A percentile compares a stretch with the other conserved stretches of the same genome.
Evolutionary conservation across 1,284 basidiomycete genomes (phyloP).

Genomic region (Boletellus deceptivus): DNA sequence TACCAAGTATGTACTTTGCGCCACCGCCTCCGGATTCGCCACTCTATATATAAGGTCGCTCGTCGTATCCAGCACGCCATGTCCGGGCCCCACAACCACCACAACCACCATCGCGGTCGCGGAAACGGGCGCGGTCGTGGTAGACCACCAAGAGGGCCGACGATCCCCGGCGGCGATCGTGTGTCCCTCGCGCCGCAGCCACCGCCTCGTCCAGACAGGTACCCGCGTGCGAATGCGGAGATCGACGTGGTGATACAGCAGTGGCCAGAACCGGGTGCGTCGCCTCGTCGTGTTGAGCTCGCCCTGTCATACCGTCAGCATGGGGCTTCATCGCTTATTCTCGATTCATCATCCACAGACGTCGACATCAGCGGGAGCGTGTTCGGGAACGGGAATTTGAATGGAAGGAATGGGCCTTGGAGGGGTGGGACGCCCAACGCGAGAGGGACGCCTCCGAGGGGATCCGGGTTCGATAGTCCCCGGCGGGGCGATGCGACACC

Average conservation of each 20-base stretch:
- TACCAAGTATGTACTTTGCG: too few species aligned
- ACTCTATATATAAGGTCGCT: too few species aligned
- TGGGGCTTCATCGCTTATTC: neutral
- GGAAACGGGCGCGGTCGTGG: conserved; percentile 10
- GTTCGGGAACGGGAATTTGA: neutral
- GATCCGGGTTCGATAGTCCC: conserved; percentile 1
- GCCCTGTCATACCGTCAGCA: neutral
- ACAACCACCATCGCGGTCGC: conserved; percentile 6
- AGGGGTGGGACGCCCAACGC: conserved; percentile 1
- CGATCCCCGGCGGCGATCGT: neutral
- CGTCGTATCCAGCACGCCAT: too few species aligned
- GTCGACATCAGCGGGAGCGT: neutral
- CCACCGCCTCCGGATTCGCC: neutral
- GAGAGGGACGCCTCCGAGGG: conserved; percentile 14
- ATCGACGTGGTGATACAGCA: conserved; percentile 22
- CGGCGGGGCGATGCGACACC: conserved; percentile 15
- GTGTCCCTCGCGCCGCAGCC: too few species aligned
- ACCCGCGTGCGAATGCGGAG: conserved; percentile 16
- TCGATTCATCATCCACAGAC: conserved; percentile 1
- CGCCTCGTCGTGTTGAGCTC: neutral
- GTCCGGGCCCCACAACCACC: neutral
- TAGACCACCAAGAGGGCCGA: neutral
- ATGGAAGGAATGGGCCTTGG: conserved; percentile 8
- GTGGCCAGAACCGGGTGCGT: conserved; percentile 23
- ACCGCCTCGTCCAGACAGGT: neutral